These are phyloP conservation scores for Hyaloscypha finlandica DNA, from an alignment of 495 filamentous ascomycete genomes.

Conservation along the genomic window DNA sequence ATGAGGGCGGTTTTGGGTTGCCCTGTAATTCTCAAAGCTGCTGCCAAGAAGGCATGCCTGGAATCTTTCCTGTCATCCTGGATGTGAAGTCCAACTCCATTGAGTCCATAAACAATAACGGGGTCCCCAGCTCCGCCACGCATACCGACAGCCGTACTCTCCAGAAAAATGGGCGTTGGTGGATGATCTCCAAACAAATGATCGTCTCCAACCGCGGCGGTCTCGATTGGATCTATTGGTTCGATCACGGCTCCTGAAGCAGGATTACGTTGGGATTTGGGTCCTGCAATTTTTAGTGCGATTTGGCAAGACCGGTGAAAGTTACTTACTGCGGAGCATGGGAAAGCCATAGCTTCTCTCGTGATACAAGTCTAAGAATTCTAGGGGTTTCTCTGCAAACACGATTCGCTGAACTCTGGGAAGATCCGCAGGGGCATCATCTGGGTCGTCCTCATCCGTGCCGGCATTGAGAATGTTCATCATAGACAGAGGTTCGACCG, in stretches of 20 bases:
- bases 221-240: not conserved
- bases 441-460: slow-evolving; percentile 11
- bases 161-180: not conserved
- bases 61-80: not conserved
- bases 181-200: not conserved
- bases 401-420: slow-evolving; percentile 26
- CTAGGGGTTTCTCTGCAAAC: slow-evolving; percentile 30
- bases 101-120: not conserved
- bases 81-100: not conserved
- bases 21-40: not conserved
- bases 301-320: not conserved
- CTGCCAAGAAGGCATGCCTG: not conserved
- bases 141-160: not conserved
- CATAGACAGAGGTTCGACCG: slow-evolving; percentile 24
- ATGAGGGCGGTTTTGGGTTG: not conserved
- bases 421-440: slow-evolving; percentile 11
- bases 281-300: slow-evolving; percentile 11
- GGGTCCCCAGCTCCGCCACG: slow-evolving; percentile 5
- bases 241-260: not conserved
- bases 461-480: slow-evolving; percentile 24
- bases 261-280: not conserved
- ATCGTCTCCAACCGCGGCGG: not conserved
- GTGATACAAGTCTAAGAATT: slow-evolving; percentile 32
- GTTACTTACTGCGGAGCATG: slow-evolving; percentile 29
- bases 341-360: slow-evolving; percentile 29